Conservation (phyloP, 140 eudicot species). For the Bidens hawaiensis region DNA sequence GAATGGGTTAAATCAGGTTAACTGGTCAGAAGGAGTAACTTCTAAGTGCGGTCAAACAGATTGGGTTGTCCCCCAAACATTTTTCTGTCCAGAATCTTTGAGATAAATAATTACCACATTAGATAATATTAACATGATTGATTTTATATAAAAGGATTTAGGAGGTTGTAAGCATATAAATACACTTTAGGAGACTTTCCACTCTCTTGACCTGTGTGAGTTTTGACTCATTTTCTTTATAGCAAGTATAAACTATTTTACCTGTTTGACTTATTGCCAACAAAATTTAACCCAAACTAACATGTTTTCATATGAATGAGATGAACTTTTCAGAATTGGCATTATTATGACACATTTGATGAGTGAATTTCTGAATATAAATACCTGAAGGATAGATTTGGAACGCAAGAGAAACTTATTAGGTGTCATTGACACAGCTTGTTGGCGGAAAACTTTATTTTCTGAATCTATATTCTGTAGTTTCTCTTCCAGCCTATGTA, state of each 20-base stretch:
- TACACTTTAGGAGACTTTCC: too few species aligned
- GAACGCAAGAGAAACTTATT: constrained; percentile 77
- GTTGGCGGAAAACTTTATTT: constrained; percentile 95
- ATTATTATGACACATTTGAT: background rate
- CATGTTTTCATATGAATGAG: background rate
- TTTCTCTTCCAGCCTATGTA: constrained; percentile 80
- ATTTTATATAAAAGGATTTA: background rate
- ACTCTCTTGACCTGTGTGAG: too few species aligned
- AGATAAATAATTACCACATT: too few species aligned
- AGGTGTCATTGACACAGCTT: constrained; percentile 91
- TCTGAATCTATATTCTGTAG: constrained; percentile 80
- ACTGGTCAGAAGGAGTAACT: background rate
- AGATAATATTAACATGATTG: background rate
- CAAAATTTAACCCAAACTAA: background rate
- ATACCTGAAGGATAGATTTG: constrained; percentile 88
- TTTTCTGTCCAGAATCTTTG: background rate
- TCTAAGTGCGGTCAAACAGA: background rate
- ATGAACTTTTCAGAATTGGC: background rate
- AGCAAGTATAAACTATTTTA: background rate
- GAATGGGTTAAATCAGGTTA: background rate
- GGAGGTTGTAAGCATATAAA: background rate
- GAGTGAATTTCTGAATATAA: background rate
- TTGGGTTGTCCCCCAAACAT: background rate
- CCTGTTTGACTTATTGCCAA: background rate
- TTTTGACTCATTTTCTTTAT: background rate